These are phyloP conservation scores for Musa balbisiana DNA, from an alignment of 202 grass and related monocot genomes.

Conservation along the genomic window DNA sequence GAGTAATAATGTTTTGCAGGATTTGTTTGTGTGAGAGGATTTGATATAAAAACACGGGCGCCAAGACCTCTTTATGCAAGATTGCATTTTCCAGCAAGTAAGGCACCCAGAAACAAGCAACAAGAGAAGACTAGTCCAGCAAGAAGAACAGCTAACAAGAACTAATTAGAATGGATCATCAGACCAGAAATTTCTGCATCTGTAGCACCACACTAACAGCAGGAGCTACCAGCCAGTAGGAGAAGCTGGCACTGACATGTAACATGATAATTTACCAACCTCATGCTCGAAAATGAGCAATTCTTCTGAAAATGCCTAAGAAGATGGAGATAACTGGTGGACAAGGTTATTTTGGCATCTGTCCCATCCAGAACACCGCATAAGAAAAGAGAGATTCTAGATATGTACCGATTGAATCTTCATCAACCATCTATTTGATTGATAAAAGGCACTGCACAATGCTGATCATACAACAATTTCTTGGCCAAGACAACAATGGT, in stretches of 20 bases:
- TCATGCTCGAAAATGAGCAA: background rate
- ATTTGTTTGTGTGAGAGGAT: conserved; percentile 14
- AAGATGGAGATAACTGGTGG: background rate
- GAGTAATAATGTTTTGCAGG: background rate
- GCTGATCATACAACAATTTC: background rate
- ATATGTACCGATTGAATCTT: background rate
- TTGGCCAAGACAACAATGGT: background rate
- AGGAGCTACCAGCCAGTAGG: background rate
- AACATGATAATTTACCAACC: background rate
- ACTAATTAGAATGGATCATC: background rate
- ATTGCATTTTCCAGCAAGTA: conserved; percentile 13
- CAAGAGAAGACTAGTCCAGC: background rate
- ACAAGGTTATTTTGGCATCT: background rate
- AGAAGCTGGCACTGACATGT: too few relatives aligned
- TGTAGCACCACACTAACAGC: background rate
- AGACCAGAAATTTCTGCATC: background rate
- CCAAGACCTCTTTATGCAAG: conserved; percentile 18
- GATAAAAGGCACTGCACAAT: background rate
- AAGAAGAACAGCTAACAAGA: background rate
- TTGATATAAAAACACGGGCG: conserved; percentile 7
- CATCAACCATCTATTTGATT: background rate
- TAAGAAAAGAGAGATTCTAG: background rate
- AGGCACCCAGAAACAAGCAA: background rate
- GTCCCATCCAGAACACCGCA: background rate
- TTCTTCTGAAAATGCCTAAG: background rate